These are phyloP conservation scores for Arthrobotrys entomopaga DNA, from an alignment of 2,329 filamentous ascomycete species.

Conservation along the genomic window DNA sequence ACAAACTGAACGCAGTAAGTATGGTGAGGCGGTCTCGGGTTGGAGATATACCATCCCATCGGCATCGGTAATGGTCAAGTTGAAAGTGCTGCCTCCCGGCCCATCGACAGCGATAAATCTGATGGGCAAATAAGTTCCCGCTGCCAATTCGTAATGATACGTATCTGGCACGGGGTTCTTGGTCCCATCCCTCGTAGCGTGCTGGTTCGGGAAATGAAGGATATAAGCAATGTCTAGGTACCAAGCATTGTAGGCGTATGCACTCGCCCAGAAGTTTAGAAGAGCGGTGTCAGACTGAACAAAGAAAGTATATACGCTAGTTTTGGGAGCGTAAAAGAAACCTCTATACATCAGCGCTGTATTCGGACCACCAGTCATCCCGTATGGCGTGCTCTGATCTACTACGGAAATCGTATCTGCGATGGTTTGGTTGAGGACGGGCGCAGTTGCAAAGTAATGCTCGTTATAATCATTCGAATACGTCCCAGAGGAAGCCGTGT, in stretches of 20 bases:
- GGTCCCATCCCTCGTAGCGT: neutral
- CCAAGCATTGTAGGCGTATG: neutral
- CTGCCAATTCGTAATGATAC: neutral
- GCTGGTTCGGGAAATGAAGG: constrained; percentile 2
- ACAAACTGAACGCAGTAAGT: neutral
- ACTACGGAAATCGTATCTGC: neutral
- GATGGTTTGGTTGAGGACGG: neutral
- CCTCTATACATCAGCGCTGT: constrained; percentile 4
- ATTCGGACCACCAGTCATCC: neutral
- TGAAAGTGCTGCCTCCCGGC: neutral
- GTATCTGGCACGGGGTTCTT: neutral
- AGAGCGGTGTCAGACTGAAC: neutral
- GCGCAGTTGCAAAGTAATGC: neutral
- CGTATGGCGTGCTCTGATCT: neutral
- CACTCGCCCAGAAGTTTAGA: neutral
- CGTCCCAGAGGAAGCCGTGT: neutral
- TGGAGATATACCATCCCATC: constrained; percentile 9
- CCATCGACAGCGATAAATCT: constrained; percentile 4
- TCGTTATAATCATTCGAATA: neutral
- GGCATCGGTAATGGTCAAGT: neutral
- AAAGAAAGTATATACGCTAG: constrained; percentile 17
- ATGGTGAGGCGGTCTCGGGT: neutral
- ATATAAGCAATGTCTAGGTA: neutral
- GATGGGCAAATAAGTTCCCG: constrained; percentile 11
- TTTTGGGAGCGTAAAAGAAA: constrained; percentile 15